Conservation (phyloP, 306 rosid genomes). For the Fragaria vesca region DNA sequence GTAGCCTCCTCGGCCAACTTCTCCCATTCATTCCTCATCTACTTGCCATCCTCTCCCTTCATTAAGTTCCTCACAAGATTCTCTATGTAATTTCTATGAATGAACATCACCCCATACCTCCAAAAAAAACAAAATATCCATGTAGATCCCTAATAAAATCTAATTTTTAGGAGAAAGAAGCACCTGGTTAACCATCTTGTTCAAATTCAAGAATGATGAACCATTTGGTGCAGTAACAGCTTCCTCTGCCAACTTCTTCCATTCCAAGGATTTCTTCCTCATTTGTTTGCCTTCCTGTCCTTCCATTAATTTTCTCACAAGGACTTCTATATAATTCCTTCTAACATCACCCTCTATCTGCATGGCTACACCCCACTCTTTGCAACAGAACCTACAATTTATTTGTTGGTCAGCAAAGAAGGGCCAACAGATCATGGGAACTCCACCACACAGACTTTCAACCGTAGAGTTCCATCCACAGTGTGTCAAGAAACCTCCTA, state of each 20-base stretch:
- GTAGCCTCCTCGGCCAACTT: slow-evolving; percentile 33
- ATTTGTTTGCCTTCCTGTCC: slow-evolving; percentile 49
- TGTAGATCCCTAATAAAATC: background rate
- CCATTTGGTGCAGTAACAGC: slow-evolving; percentile 29
- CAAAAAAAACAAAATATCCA: background rate
- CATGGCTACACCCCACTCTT: slow-evolving; percentile 66
- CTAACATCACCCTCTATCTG: slow-evolving; percentile 52
- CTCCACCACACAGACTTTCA: slow-evolving; percentile 57
- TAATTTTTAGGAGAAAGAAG: slow-evolving; percentile 15
- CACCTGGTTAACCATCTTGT: slow-evolving; percentile 25
- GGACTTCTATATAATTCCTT: slow-evolving; percentile 37
- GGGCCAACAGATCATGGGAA: slow-evolving; percentile 78
- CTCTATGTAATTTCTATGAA: slow-evolving; percentile 39
- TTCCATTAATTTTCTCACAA: slow-evolving; percentile 58
- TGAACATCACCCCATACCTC: slow-evolving; percentile 56
- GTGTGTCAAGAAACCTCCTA: slow-evolving; percentile 75
- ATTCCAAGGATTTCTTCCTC: slow-evolving; percentile 41
- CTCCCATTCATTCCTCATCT: slow-evolving; percentile 59
- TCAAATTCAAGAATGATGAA: slow-evolving; percentile 39
- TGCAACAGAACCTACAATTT: slow-evolving; percentile 48
- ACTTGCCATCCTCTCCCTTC: slow-evolving; percentile 50
- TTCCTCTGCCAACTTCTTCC: slow-evolving; percentile 43
- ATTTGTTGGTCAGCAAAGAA: slow-evolving; percentile 74
- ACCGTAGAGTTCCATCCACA: slow-evolving; percentile 77
- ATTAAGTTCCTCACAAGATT: slow-evolving; percentile 50